Conservation (phyloP, 768 basidiomycete species). For the Mycena galopus region DNA sequence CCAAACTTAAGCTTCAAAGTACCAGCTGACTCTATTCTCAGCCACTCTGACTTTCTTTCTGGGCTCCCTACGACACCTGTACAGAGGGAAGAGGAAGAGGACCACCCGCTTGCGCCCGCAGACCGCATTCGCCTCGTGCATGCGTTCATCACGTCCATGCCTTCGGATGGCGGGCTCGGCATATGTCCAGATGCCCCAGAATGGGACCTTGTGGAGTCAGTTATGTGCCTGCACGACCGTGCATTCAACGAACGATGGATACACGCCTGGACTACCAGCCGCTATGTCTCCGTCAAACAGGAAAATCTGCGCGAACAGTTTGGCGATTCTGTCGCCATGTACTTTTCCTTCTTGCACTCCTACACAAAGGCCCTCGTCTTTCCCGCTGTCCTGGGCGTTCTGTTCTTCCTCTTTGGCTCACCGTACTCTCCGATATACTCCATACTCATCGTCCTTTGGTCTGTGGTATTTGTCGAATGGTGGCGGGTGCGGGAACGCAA, state of each 20-base stretch:
- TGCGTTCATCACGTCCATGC: slow-evolving; percentile 75
- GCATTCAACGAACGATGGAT: slow-evolving; percentile 87
- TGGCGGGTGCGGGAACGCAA: slow-evolving; percentile 92
- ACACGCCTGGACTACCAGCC: slow-evolving; percentile 76
- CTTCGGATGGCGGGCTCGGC: slow-evolving; percentile 86
- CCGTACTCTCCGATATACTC: slow-evolving; percentile 87
- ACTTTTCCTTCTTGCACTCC: slow-evolving; percentile 89
- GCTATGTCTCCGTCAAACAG: slow-evolving; percentile 74
- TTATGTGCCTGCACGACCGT: slow-evolving; percentile 89
- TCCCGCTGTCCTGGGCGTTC: slow-evolving; percentile 77
- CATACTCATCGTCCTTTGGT: slow-evolving; percentile 83
- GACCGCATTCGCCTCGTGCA: slow-evolving; percentile 88
- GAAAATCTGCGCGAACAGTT: slow-evolving; percentile 84
- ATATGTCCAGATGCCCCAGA: slow-evolving; percentile 77
- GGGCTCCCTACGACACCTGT: slow-evolving; percentile 73
- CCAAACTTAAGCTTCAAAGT: neutral
- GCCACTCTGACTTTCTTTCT: slow-evolving; percentile 82
- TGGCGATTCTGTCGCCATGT: slow-evolving; percentile 86
- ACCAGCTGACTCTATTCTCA: slow-evolving; percentile 42
- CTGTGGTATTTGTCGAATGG: slow-evolving; percentile 88
- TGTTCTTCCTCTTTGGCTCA: slow-evolving; percentile 77
- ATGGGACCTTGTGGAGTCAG: slow-evolving; percentile 86
- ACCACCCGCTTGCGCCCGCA: slow-evolving; percentile 69
- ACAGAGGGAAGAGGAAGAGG: slow-evolving; percentile 59
- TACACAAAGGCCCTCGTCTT: slow-evolving; percentile 87